These are phyloP conservation scores for Elsinoe batatas DNA, from an alignment of 2,329 filamentous ascomycete species.

Conservation along the genomic window DNA sequence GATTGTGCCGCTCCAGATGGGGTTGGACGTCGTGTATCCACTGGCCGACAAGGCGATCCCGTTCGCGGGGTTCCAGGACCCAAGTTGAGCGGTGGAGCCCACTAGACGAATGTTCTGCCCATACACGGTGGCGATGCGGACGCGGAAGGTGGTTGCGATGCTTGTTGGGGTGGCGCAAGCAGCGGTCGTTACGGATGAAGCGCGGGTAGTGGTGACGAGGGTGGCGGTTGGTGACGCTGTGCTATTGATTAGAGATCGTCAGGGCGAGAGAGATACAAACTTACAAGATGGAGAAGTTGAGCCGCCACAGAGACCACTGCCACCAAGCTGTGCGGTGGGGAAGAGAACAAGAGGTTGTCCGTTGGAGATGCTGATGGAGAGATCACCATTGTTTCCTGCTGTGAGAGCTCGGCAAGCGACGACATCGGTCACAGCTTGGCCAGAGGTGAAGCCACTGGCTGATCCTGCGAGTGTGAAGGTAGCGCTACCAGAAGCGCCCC, in stretches of 20 bases:
- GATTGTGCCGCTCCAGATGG: constrained; percentile 50
- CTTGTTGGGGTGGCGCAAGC: constrained; percentile 37
- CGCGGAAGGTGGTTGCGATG: constrained; percentile 40
- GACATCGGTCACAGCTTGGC: constrained; percentile 29
- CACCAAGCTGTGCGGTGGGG: constrained; percentile 26
- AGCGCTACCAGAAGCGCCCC: constrained; percentile 24
- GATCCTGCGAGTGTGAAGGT: constrained; percentile 15
- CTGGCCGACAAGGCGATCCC: constrained; percentile 48
- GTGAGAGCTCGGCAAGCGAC: constrained; percentile 36
- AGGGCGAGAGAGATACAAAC: background rate
- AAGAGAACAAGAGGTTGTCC: constrained; percentile 39
- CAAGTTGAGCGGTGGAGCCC: constrained; percentile 49
- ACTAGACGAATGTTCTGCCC: constrained; percentile 57
- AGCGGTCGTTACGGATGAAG: constrained; percentile 12
- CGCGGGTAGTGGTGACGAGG: background rate
- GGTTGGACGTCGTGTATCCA: constrained; percentile 48
- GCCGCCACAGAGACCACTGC: constrained; percentile 28
- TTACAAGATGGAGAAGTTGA: background rate
- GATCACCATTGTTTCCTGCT: constrained; percentile 33
- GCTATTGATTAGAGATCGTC: background rate
- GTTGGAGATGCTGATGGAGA: constrained; percentile 35
- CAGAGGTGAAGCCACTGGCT: constrained; percentile 20
- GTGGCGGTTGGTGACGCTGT: constrained; percentile 3
- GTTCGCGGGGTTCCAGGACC: constrained; percentile 44
- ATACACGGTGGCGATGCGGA: constrained; percentile 44